These are phyloP conservation scores for Lablab purpureus DNA, from an alignment of 306 rosid genomes.

Conservation along the genomic window DNA sequence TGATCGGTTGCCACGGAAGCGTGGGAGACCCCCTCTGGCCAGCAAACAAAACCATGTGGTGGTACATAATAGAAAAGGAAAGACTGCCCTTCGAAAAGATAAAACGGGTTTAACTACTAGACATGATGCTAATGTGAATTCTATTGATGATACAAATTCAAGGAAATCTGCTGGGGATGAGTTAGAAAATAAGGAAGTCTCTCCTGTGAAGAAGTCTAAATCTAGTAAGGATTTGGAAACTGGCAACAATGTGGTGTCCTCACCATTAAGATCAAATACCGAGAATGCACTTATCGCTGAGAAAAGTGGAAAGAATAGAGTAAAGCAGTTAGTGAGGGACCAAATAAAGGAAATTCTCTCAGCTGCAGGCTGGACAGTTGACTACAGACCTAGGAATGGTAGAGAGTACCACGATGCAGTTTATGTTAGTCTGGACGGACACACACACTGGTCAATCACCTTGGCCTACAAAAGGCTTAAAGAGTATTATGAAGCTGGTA, in stretches of 20 bases:
- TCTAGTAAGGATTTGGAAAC: conserved; percentile 44
- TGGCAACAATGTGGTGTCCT: conserved; percentile 47
- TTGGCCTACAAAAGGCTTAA: conserved; percentile 81
- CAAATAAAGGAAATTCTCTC: conserved; percentile 65
- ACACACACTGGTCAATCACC: conserved; percentile 95
- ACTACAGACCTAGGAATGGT: conserved; percentile 74
- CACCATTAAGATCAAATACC: conserved; percentile 38
- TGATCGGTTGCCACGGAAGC: conserved; percentile 51
- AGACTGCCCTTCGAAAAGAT: conserved; percentile 19
- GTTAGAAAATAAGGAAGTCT: conserved; percentile 38
- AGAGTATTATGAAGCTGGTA: conserved; percentile 67
- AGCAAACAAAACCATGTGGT: conserved; percentile 45
- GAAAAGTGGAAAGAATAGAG: conserved; percentile 27
- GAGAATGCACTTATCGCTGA: conserved; percentile 13
- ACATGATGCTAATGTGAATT: conserved; percentile 41
- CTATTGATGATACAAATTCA: conserved; percentile 35
- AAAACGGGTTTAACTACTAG: conserved; percentile 41
- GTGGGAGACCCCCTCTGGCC: conserved; percentile 56
- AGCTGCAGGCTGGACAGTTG: conserved; percentile 90
- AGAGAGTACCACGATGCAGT: conserved; percentile 76
- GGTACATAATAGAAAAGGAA: conserved; percentile 47
- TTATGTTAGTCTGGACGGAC: conserved; percentile 76
- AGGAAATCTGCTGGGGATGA: conserved; percentile 46
- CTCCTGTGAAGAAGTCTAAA: conserved; percentile 44
- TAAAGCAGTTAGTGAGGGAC: conserved; percentile 70